Evolutionary conservation across 2,329 filamentous ascomycete species (phyloP), one percentile per base, ranked within the genome.

Genomic region (Biscogniauxia mediterranea): DNA sequence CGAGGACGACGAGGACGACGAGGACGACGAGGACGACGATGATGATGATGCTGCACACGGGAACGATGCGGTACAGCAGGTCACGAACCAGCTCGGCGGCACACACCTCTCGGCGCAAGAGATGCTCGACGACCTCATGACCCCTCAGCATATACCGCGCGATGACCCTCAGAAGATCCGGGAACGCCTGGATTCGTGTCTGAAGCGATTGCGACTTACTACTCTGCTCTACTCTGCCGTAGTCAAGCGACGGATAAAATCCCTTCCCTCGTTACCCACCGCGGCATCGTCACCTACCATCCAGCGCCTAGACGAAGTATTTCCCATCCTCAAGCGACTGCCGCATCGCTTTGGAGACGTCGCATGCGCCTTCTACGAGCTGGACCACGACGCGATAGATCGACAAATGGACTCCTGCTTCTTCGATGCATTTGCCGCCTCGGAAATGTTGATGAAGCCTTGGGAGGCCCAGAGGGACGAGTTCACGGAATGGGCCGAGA

Each of bases 401-500:
- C 73, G 75, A 6, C 77, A 77, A 21, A 82, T 92, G 77, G 80
- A 84, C 4, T 78, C 81, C 50, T 88, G 88, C 68, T 86, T 88
- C 62, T 76, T 79, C 1, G 82, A 86, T 56, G 87, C 89, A 0
- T 83, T 84, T 66, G 78, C 75, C 0, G 83, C 82, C 0, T 81
- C 83, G 0, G 81, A 85, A 59, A 71, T 88, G 54, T 75, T 91
- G 13, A 78, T 79, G 55, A 77, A 80, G 61, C 80, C 81, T 20
- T 93, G 90, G 90, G 76, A 83, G 2, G 88, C 83, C 0, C 76
- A 83, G 54, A 81, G 84, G 19, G 93, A 97, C 69, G 91, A 89
- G 69, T 96, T 96, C 71, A 89, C 88, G 0, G 80, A 84, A 17
- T 96, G 93, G 93, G 86, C 83, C n/a, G 80, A 78, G 11, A 84